phyloP scores from a whole-genome alignment of 257 asterid species.

The Penstemon davidsonii region DNA sequence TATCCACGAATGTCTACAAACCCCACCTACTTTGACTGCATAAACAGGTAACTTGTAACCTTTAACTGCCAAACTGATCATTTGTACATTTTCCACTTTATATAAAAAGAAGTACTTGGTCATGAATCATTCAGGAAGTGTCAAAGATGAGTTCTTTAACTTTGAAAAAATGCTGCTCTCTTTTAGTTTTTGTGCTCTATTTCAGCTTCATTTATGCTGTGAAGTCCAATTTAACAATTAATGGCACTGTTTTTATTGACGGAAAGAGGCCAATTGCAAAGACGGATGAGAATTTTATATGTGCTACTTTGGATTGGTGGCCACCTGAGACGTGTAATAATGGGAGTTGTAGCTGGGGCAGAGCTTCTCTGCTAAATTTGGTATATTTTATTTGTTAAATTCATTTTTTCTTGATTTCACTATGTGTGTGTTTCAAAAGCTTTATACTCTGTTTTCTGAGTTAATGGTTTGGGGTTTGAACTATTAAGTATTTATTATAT shows the following conservation, averaged over 20 bases:
- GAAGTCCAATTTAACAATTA: slow-evolving; percentile 24
- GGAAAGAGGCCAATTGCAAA: slow-evolving; percentile 51
- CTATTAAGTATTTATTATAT: too few relatives aligned
- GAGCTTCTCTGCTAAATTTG: slow-evolving; percentile 75
- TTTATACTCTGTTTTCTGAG: too few relatives aligned
- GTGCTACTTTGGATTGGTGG: slow-evolving; percentile 97
- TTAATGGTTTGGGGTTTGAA: too few relatives aligned
- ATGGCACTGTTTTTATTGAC: slow-evolving; percentile 48
- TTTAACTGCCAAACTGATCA: too few relatives aligned
- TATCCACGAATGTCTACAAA: too few relatives aligned
- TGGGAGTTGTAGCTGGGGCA: slow-evolving; percentile 85
- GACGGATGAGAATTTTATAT: slow-evolving; percentile 62
- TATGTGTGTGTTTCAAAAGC: neutral
- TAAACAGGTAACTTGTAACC: too few relatives aligned
- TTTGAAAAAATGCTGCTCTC: slow-evolving; percentile 21
- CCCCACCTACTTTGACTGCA: too few relatives aligned
- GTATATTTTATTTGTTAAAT: slow-evolving; percentile 28
- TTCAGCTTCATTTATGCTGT: slow-evolving; percentile 32
- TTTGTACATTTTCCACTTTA: too few relatives aligned
- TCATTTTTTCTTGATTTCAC: neutral
- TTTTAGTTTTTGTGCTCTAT: slow-evolving; percentile 26
- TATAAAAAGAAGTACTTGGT: too few relatives aligned
- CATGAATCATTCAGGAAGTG: slow-evolving; percentile 29
- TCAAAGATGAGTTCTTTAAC: slow-evolving; percentile 30
- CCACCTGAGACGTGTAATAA: slow-evolving; percentile 84